Evolutionary conservation across 257 asterid genomes (phyloP).

Genomic region (Craterostigma plantagineum): DNA sequence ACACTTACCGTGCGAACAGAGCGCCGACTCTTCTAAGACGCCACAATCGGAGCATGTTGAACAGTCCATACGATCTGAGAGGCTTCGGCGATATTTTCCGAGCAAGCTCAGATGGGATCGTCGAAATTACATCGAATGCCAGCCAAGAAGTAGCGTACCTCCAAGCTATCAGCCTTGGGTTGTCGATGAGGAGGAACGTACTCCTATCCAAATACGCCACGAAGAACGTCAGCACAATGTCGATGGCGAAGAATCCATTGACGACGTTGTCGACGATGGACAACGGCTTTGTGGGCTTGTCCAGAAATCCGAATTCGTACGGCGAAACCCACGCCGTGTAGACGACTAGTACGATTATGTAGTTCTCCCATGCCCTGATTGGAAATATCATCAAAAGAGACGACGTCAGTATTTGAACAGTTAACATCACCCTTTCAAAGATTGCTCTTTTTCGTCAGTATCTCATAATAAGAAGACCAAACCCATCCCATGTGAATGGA

Average conservation of each 20-base stretch:
- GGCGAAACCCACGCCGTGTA: conserved; percentile 52
- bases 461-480: too few species aligned
- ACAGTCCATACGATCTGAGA: conserved; percentile 21
- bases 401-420: too few species aligned
- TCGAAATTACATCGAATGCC: conserved; percentile 30
- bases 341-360: conserved; percentile 28
- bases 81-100: conserved; percentile 17
- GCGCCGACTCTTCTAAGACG: conserved; percentile 44
- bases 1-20: conserved; percentile 23
- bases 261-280: conserved; percentile 31
- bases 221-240: conserved; percentile 43
- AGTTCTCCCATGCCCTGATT: conserved; percentile 38
- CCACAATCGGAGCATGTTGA: conserved; percentile 49
- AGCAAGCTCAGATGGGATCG: conserved; percentile 43
- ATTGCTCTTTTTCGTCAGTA: too few species aligned
- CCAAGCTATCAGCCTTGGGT: conserved; percentile 24
- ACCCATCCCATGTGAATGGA: too few species aligned
- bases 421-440: too few species aligned
- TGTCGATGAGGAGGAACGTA: conserved; percentile 29
- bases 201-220: conserved; percentile 35
- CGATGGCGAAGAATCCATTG: conserved; percentile 37
- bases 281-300: conserved; percentile 19
- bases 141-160: conserved; percentile 34
- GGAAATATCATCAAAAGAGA: too few species aligned
- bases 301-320: conserved; percentile 6